Evolutionary conservation across 2,329 filamentous ascomycete species (phyloP).

Genomic region (Curvularia hawaiiensis): DNA sequence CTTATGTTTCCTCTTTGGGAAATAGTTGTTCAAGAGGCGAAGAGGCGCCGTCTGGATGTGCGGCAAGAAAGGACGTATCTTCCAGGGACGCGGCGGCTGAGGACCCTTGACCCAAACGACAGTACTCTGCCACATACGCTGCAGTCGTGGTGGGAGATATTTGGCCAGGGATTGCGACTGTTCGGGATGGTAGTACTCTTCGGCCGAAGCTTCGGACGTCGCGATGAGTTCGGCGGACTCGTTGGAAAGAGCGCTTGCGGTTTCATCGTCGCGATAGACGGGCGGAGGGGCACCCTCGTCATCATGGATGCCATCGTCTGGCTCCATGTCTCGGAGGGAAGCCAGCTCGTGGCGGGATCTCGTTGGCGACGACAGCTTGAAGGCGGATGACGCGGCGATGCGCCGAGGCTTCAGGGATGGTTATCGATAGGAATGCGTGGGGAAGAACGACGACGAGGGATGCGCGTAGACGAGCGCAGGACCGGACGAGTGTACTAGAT

Average conservation of each 20-base stretch:
- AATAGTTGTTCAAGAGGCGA: constrained; percentile 64
- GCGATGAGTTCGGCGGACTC: constrained; percentile 33
- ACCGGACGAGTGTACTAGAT: neutral
- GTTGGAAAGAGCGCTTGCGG: constrained; percentile 30
- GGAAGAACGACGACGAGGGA: neutral
- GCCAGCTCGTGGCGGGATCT: constrained; percentile 41
- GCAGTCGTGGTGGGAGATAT: constrained; percentile 61
- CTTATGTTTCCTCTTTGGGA: constrained; percentile 65
- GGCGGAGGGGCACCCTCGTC: constrained; percentile 37
- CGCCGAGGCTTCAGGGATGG: constrained; percentile 13
- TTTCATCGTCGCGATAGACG: constrained; percentile 35
- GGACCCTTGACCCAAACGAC: constrained; percentile 57
- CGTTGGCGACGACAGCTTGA: constrained; percentile 35
- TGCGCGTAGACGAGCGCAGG: neutral
- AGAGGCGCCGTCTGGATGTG: constrained; percentile 70
- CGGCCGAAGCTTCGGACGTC: constrained; percentile 42
- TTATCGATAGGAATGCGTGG: constrained; percentile 25
- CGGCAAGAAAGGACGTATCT: constrained; percentile 63
- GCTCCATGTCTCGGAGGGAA: constrained; percentile 34
- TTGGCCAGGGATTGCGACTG: constrained; percentile 31
- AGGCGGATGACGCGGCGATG: constrained; percentile 15
- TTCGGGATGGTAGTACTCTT: constrained; percentile 28
- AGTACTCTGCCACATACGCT: constrained; percentile 45
- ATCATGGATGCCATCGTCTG: constrained; percentile 27
- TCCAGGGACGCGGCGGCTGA: constrained; percentile 55